phyloP scores from a whole-genome alignment of 768 basidiomycete genomes.

The Lentinula boryana region DNA sequence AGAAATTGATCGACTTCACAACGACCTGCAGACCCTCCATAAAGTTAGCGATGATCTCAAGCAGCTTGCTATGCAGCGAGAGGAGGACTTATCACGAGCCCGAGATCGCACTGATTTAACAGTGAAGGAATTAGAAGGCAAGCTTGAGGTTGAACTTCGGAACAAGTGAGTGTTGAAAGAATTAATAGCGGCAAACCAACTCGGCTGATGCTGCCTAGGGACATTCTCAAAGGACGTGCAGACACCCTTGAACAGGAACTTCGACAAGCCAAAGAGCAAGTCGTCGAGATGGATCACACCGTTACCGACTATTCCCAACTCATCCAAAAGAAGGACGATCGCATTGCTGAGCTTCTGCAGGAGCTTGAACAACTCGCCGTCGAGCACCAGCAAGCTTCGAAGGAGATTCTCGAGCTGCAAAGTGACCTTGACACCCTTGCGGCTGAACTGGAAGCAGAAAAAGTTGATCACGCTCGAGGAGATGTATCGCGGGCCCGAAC shows the following conservation, averaged over 20 bases:
- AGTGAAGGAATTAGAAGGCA: constrained; percentile 64
- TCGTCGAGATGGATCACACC: constrained; percentile 71
- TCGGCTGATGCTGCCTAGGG: constrained; percentile 34
- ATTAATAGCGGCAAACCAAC: neutral
- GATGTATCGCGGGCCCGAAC: constrained; percentile 51
- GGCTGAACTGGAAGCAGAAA: constrained; percentile 56
- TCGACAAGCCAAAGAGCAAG: constrained; percentile 69
- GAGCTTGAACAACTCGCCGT: constrained; percentile 49
- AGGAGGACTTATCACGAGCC: constrained; percentile 68
- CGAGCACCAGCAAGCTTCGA: constrained; percentile 48
- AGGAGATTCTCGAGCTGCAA: constrained; percentile 64
- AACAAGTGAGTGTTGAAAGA: constrained; percentile 43
- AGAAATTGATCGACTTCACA: constrained; percentile 52
- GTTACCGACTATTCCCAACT: constrained; percentile 69
- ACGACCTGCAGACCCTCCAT: constrained; percentile 55
- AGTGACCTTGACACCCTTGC: constrained; percentile 61
- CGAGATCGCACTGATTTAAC: constrained; percentile 70
- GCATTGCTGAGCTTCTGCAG: constrained; percentile 46
- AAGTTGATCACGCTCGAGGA: constrained; percentile 41
- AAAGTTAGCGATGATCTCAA: constrained; percentile 66
- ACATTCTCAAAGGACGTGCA: constrained; percentile 51
- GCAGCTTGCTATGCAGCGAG: constrained; percentile 62
- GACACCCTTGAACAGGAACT: constrained; percentile 62
- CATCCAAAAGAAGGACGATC: constrained; percentile 74
- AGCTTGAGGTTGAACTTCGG: constrained; percentile 57